Percentiles rank a stretch among this genome's conserved stretches.
Conservation (phyloP, 2,329 filamentous ascomycete genomes). For the Neopestalotiopsis sp. region DNA sequence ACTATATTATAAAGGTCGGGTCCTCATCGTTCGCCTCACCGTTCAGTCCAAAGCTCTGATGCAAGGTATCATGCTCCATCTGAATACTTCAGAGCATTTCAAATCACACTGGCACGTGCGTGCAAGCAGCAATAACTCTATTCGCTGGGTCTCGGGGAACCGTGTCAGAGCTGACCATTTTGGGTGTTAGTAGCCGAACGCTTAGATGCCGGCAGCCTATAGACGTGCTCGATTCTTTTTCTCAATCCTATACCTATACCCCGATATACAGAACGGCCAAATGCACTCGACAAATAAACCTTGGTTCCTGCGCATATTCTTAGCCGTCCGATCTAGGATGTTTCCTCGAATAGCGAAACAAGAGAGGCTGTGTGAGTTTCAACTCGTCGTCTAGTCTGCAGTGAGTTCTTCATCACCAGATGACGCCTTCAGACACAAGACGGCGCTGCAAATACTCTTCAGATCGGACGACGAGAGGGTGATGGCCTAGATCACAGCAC, state of each 20-base stretch:
- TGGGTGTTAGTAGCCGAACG: not conserved
- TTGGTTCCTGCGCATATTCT: not conserved
- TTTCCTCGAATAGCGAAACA: conserved; percentile 8
- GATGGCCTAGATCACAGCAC: too few relatives aligned
- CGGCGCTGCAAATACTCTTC: too few relatives aligned
- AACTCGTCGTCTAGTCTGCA: not conserved
- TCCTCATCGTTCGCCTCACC: not conserved
- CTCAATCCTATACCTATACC: not conserved
- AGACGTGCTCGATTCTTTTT: too few relatives aligned
- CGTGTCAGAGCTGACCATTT: not conserved
- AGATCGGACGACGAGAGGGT: too few relatives aligned
- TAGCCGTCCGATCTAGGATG: not conserved
- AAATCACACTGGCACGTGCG: not conserved
- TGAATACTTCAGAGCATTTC: not conserved
- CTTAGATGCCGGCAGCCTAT: not conserved
- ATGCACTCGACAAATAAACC: not conserved
- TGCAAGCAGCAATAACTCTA: conserved; percentile 1
- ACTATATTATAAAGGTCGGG: not conserved
- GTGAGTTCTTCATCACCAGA: too few relatives aligned
- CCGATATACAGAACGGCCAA: not conserved
- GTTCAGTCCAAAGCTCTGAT: not conserved
- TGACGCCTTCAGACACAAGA: too few relatives aligned
- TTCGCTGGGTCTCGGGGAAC: conserved; percentile 2
- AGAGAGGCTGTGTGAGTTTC: conserved; percentile 15
- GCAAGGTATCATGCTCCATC: not conserved